Evolutionary conservation across 78 protist genomes (phyloP).

Genomic region (Acrasis kona): DNA sequence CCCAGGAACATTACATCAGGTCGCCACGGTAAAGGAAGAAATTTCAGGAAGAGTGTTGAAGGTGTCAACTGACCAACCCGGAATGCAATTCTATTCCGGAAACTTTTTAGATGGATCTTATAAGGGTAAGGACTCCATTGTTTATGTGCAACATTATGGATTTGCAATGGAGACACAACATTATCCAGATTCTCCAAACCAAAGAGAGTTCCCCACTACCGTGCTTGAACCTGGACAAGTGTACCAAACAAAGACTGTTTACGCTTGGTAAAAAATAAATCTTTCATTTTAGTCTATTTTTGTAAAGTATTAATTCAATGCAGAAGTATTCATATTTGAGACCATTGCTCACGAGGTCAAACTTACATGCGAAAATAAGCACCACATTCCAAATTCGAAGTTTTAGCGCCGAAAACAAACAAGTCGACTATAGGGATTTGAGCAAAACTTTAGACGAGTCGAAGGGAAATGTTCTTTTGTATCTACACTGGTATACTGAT

Average conservation of each 20-base stretch:
- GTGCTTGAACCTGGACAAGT: conserved; percentile 16
- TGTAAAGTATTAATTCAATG: too few relatives aligned
- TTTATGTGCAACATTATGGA: conserved; percentile 12
- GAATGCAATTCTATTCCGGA: conserved; percentile 41
- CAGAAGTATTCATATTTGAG: too few relatives aligned
- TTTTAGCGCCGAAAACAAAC: too few relatives aligned
- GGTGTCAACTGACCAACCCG: conserved; percentile 30
- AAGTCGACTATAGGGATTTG: too few relatives aligned
- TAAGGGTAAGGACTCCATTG: conserved; percentile 8
- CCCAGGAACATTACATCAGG: neutral
- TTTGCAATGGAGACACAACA: conserved; percentile 40
- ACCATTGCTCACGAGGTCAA: too few relatives aligned
- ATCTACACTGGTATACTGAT: too few relatives aligned
- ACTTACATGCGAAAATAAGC: too few relatives aligned
- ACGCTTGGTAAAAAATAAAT: too few relatives aligned
- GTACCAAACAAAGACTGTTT: conserved; percentile 15
- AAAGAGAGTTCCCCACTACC: conserved; percentile 27
- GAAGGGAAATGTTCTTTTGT: too few relatives aligned
- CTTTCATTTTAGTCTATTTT: too few relatives aligned
- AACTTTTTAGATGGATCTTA: conserved; percentile 4
- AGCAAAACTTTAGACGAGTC: too few relatives aligned
- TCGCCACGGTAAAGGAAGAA: neutral
- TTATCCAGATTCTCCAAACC: conserved; percentile 46
- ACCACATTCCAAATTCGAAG: too few relatives aligned
- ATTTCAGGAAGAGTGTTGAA: conserved; percentile 5